Evolutionary conservation across 495 filamentous ascomycete species (phyloP).

Genomic region (Neurospora terricola): DNA sequence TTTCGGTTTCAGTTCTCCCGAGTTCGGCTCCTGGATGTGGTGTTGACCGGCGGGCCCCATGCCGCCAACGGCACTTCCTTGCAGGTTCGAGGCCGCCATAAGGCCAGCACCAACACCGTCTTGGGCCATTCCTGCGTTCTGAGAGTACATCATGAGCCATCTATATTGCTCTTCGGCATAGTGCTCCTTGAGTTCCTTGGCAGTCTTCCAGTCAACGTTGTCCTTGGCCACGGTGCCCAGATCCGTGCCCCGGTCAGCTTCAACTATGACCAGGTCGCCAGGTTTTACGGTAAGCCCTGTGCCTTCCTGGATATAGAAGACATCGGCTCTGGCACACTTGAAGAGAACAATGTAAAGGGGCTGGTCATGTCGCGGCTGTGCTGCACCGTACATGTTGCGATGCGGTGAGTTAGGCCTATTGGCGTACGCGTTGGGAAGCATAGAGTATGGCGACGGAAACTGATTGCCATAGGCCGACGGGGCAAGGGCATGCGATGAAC

Average conservation of each 20-base stretch:
- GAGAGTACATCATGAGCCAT: slow-evolving; percentile 96
- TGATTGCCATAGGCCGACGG: slow-evolving; percentile 29
- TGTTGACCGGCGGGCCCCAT: slow-evolving; percentile 63
- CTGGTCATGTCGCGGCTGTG: slow-evolving; percentile 66
- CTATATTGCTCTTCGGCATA: slow-evolving; percentile 89
- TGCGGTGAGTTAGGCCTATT: slow-evolving; percentile 45
- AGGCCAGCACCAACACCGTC: slow-evolving; percentile 44
- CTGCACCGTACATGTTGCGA: slow-evolving; percentile 49
- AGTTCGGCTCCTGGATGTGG: slow-evolving; percentile 62
- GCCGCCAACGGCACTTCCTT: slow-evolving; percentile 60
- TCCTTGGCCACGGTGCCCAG: slow-evolving; percentile 84
- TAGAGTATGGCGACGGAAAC: slow-evolving; percentile 29
- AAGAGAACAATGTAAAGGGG: slow-evolving; percentile 89
- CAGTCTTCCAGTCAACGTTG: slow-evolving; percentile 72
- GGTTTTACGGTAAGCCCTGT: slow-evolving; percentile 82
- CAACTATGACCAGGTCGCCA: slow-evolving; percentile 92
- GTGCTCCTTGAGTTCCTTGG: slow-evolving; percentile 78
- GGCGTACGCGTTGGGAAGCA: slow-evolving; percentile 46
- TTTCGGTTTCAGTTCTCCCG: slow-evolving; percentile 80
- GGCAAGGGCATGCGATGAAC: slow-evolving; percentile 29
- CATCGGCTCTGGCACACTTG: slow-evolving; percentile 87
- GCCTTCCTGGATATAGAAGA: slow-evolving; percentile 93
- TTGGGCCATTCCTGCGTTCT: slow-evolving; percentile 53
- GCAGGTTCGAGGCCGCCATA: slow-evolving; percentile 47
- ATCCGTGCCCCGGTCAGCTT: slow-evolving; percentile 92